These are phyloP conservation scores for Tetrahymena elliotti DNA, from an alignment of 73 alveolate species.

Conservation along the genomic window DNA sequence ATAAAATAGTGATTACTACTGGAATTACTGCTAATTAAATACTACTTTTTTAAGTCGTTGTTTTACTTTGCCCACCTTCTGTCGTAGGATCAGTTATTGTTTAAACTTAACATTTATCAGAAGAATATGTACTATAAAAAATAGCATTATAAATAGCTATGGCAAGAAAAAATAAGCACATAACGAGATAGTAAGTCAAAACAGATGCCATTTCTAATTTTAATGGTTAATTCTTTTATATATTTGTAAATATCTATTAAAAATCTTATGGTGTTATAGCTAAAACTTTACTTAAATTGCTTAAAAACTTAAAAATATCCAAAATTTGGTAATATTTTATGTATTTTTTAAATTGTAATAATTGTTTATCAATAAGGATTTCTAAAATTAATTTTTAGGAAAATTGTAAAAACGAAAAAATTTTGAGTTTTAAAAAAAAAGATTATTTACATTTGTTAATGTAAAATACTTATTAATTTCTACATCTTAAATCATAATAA, in stretches of 20 bases:
- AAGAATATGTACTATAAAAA: not conserved
- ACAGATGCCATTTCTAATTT: not conserved
- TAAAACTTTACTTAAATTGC: not conserved
- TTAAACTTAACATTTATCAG: not conserved
- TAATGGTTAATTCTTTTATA: not conserved
- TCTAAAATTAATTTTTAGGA: not conserved
- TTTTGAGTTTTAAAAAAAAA: no score
- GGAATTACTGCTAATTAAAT: not conserved
- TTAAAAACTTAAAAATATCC: not conserved
- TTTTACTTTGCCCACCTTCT: not conserved
- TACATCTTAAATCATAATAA: no score
- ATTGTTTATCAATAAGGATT: not conserved
- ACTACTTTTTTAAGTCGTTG: not conserved
- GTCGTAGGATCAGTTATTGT: not conserved
- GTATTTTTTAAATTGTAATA: not conserved
- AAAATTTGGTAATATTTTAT: not conserved
- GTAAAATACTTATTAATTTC: no score
- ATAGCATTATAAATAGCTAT: not conserved
- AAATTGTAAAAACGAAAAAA: not conserved
- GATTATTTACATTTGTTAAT: no score
- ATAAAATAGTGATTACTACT: not conserved
- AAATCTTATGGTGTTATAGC: not conserved
- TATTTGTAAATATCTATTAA: no score
- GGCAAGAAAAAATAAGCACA: not conserved
- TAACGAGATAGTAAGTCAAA: not conserved